A percentile compares a stretch with the other conserved stretches of the same genome.
Conservation (phyloP, 2,329 filamentous ascomycete genomes). For the Colletotrichum agaves region DNA sequence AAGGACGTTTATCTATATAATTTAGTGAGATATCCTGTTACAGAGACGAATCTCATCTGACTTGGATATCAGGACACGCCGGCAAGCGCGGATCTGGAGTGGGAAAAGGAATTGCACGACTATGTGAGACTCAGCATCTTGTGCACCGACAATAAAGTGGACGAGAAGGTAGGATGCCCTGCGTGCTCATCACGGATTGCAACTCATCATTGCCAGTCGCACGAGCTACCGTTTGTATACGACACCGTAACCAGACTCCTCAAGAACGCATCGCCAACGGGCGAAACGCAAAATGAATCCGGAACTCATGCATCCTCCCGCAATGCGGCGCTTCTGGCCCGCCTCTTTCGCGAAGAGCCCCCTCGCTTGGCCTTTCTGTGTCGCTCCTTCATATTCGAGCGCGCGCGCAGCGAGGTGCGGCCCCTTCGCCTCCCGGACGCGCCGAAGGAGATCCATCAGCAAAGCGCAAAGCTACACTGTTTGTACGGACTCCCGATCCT, state of each 20-base stretch:
- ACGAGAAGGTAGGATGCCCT: constrained; percentile 52
- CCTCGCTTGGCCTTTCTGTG: constrained; percentile 71
- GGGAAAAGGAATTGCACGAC: constrained; percentile 56
- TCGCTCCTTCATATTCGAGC: constrained; percentile 70
- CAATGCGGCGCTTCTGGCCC: constrained; percentile 56
- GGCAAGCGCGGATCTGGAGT: constrained; percentile 51
- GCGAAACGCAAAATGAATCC: constrained; percentile 44
- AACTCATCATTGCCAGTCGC: constrained; percentile 45
- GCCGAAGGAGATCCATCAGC: constrained; percentile 63
- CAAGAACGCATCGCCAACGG: constrained; percentile 52
- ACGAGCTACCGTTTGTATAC: constrained; percentile 60
- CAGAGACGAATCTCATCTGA: constrained; percentile 10
- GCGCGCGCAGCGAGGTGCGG: constrained; percentile 56
- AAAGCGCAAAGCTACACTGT: constrained; percentile 76
- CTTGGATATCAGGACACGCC: constrained; percentile 45
- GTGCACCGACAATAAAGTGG: constrained; percentile 46
- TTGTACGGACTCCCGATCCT: constrained; percentile 72
- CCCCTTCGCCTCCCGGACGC: not conserved
- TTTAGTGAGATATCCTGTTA: constrained; percentile 55
- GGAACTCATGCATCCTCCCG: constrained; percentile 57
- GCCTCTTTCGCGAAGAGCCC: constrained; percentile 56
- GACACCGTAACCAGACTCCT: constrained; percentile 58
- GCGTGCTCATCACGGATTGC: not conserved
- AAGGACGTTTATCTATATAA: constrained; percentile 69
- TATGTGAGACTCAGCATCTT: constrained; percentile 56